phyloP scores from a whole-genome alignment of 768 basidiomycete genomes.

The Podaxis carcinomalis region DNA sequence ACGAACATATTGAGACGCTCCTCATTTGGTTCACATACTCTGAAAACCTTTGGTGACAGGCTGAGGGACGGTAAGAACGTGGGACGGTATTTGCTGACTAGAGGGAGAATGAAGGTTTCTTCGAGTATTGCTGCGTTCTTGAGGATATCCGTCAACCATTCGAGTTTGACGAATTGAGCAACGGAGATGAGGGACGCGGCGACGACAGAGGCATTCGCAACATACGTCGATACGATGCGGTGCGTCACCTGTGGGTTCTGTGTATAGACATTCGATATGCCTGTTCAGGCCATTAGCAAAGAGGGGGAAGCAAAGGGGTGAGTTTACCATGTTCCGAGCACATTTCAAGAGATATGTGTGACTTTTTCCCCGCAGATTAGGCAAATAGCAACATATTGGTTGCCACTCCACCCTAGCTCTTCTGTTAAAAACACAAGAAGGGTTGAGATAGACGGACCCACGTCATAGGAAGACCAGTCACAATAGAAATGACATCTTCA shows the following conservation, averaged over 20 bases:
- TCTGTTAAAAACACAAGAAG: neutral
- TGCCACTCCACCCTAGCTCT: slow-evolving; percentile 45
- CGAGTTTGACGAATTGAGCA: slow-evolving; percentile 55
- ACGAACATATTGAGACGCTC: slow-evolving; percentile 52
- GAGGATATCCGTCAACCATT: slow-evolving; percentile 65
- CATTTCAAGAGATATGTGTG: slow-evolving; percentile 31
- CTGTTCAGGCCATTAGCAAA: slow-evolving; percentile 25
- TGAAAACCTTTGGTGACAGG: slow-evolving; percentile 42
- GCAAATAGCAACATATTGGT: slow-evolving; percentile 44
- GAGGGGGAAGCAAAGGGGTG: neutral
- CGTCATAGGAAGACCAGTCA: slow-evolving; percentile 39
- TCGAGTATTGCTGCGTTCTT: slow-evolving; percentile 44
- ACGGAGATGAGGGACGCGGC: slow-evolving; percentile 58
- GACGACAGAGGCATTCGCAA: slow-evolving; percentile 46
- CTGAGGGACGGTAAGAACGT: slow-evolving; percentile 47
- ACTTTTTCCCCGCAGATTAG: slow-evolving; percentile 29
- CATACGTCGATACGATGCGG: slow-evolving; percentile 51
- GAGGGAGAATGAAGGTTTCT: slow-evolving; percentile 45
- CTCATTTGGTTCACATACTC: slow-evolving; percentile 67
- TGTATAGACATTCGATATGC: slow-evolving; percentile 49
- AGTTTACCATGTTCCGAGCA: slow-evolving; percentile 50
- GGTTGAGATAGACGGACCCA: slow-evolving; percentile 26
- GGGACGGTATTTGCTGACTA: slow-evolving; percentile 54
- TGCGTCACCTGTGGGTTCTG: slow-evolving; percentile 52
- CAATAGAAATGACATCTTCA: slow-evolving; percentile 49